Conservation (phyloP, 805 yeast species). For the Torulaspora delbrueckii region DNA sequence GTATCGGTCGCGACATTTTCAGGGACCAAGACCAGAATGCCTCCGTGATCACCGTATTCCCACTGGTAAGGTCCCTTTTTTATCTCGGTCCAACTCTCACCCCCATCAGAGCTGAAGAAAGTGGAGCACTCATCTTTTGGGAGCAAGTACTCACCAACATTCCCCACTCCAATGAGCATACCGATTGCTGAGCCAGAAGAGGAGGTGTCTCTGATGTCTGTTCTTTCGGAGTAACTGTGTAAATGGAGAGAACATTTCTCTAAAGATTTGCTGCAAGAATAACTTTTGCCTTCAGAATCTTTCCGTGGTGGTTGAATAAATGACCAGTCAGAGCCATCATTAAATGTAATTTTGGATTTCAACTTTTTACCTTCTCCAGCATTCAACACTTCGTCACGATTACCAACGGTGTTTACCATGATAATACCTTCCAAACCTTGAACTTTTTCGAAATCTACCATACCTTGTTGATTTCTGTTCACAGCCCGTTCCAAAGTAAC, state of each 20-base stretch:
- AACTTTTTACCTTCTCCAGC: slow-evolving; percentile 50
- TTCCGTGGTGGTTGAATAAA: slow-evolving; percentile 61
- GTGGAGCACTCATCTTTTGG: slow-evolving; percentile 55
- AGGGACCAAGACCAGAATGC: slow-evolving; percentile 69
- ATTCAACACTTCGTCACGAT: slow-evolving; percentile 40
- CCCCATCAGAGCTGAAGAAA: slow-evolving; percentile 84
- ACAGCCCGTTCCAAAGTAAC: slow-evolving; percentile 63
- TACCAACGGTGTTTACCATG: slow-evolving; percentile 63
- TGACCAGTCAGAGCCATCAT: slow-evolving; percentile 89
- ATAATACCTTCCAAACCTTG: slow-evolving; percentile 82
- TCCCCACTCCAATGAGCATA: slow-evolving; percentile 85
- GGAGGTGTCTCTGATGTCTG: slow-evolving; percentile 75
- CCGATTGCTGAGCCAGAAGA: slow-evolving; percentile 91
- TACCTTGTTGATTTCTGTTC: slow-evolving; percentile 69
- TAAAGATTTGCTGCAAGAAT: slow-evolving; percentile 49
- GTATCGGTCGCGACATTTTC: slow-evolving; percentile 53
- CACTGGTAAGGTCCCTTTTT: slow-evolving; percentile 73
- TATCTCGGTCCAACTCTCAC: slow-evolving; percentile 80
- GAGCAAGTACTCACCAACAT: slow-evolving; percentile 63
- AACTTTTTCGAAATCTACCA: slow-evolving; percentile 82
- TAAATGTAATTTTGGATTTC: slow-evolving; percentile 71
- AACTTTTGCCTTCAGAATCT: slow-evolving; percentile 57
- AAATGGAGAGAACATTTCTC: slow-evolving; percentile 73
- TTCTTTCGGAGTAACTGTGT: slow-evolving; percentile 87
- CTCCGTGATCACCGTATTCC: slow-evolving; percentile 97